A percentile compares a stretch with the other conserved stretches of the same genome.
Evolutionary conservation across 192 early-diverging fungal genomes (phyloP).

Genomic region (Coemansia furcata): DNA sequence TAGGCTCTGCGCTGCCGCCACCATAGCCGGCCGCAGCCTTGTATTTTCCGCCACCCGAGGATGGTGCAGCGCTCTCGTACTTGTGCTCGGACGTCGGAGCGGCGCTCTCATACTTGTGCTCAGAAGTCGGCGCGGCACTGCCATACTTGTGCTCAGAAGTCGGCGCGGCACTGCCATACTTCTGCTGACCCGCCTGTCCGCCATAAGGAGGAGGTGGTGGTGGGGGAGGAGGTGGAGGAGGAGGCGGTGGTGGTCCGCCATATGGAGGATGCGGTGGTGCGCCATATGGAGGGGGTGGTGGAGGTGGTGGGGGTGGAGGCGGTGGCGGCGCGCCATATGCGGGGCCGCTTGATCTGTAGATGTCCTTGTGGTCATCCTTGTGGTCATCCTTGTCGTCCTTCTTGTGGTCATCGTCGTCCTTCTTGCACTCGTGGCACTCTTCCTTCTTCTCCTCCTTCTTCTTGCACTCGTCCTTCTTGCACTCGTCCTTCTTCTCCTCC

Average conservation of each 20-base stretch:
- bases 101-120: too few relatives aligned
- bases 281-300: background rate
- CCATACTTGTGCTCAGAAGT: too few relatives aligned
- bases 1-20: too few relatives aligned
- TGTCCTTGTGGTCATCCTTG: background rate
- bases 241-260: too few relatives aligned
- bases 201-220: background rate
- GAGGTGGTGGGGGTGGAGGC: background rate
- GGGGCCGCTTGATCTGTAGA: background rate
- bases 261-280: background rate
- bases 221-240: too few relatives aligned
- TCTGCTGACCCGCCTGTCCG: background rate
- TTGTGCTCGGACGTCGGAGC: too few relatives aligned
- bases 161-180: background rate
- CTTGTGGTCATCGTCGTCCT: too few relatives aligned
- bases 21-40: too few relatives aligned
- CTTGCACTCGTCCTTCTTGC: background rate
- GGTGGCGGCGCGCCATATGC: background rate
- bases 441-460: background rate
- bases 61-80: too few relatives aligned
- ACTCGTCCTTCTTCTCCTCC: background rate
- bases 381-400: background rate
- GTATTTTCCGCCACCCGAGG: too few relatives aligned
- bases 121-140: too few relatives aligned
- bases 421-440: background rate